Base-by-base conservation (phyloP, 768 basidiomycete species). In the Rhizopogon vulgaris region DNA sequence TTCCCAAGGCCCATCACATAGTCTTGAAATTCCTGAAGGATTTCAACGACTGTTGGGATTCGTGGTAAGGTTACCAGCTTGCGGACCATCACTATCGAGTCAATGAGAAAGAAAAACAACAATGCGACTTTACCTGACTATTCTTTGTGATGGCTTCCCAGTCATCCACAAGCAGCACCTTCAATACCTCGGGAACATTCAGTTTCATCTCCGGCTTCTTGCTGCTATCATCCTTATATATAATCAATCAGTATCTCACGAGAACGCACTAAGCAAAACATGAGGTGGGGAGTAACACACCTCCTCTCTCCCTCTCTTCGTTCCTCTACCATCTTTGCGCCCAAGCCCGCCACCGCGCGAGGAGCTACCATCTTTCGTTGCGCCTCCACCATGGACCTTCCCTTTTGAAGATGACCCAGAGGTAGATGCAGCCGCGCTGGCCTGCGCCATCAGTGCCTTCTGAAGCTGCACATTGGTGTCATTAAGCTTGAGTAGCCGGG, bases 111-210 rank as follows among this genome's bases (percentile, higher is more conserved):
- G 46, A 37, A 14, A 39, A 38, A 7, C 27, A 14, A 47, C 34
- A 40, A 18, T 15, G 15, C 22, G 24, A 56, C 61, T 69, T 25
- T 53, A 87, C 95, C 80, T 93, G 89, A 59, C 84, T 83, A 64
- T 94, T 90, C 73, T 96, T 97, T 49, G 96, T 98, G 37, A 98
- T 84, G 4, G 85, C 82, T 69, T 98, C 95, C 96, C 96, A 99
- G 59, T 98, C 96, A 62, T 98, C 94, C 2, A 98, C 94, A 36
- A 99, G 76, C 42, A 87, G 77, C 28, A 84, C 78, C 67, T 96
- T 97, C 56, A 98, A 77, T n/a, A 79, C 67, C 60, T 97, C 96
- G 0, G 95, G 96, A 4, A 96, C 84, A 53, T 75, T 80, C 46
- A 99, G 75, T 71, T 90, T 92, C 78, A 98, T 84, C 62, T 98